Evolutionary conservation across 176 grass and related monocot genomes (phyloP), one percentile per base, ranked within the genome.

Genomic region (Paspalum notatum): DNA sequence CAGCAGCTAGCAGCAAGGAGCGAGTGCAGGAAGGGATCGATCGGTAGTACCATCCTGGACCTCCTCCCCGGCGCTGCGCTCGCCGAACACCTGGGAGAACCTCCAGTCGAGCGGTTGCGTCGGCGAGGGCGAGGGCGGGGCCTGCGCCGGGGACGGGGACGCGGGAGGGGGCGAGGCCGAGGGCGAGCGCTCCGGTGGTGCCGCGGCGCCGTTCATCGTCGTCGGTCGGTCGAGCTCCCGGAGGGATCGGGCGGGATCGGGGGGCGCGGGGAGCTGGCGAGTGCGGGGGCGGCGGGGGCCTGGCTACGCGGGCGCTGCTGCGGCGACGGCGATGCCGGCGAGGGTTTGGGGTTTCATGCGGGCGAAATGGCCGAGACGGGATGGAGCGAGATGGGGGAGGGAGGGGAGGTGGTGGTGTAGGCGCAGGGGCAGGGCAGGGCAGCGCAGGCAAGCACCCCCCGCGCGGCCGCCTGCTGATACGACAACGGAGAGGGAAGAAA

Each of bases 11-110:
- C 22, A 74, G 82, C 82, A 37, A 71, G 17, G 43, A 79, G 56
- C 16, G 75, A 66, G 85, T 20, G 53, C 45, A 50, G 13, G 25
- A 64, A 82, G 55, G 58, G 80, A 85, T 89, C 70, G 84, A 91
- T 91, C 65, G 76, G 75, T 90, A 94, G 75, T 90, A 94, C 92
- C 92, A 39, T 94, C 92, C 81, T 94, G 92, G 79, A 94, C 92
- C 46, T 94, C 92, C 92, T 94, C 89, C 66, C 92, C 92, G 66
- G 83, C 83, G 37, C 83, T 79, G 69, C 92, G 92, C 86, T 94
- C 92, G 48, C 92, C 92, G 75, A 94, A 94, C 63, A 94, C 92
- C 92, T 94, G 92, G 42, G 92, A 94, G 86, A 94, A 94, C 90
- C 82, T 94, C 89, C 89, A 94, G 7, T 94, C 86, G 71, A 89